Evolutionary conservation across 768 basidiomycete genomes (phyloP), one percentile per base, ranked within the genome.

Genomic region (Panaeolus cyanescens): DNA sequence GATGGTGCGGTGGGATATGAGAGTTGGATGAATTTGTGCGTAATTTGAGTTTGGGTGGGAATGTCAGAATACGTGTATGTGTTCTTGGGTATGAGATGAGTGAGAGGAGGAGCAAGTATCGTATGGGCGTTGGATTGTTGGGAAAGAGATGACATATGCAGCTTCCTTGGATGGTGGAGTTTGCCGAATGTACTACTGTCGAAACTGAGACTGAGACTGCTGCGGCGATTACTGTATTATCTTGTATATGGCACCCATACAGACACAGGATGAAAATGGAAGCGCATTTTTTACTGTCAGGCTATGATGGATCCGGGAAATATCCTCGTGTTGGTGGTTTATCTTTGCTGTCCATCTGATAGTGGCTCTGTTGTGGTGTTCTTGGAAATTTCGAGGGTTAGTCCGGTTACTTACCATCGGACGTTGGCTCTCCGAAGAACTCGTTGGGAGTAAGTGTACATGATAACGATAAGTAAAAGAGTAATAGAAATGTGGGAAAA

Each of bases 401-500:
- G 45, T 25, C 45, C 45, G 45, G 45, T 50, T 50, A 30, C 45
- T 50, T 50, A 50, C 45, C n/a, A 13, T 50, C 45, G 45, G 45
- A 50, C 45, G 30, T 50, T 50, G 8, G 22, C 45, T 28, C 30
- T n/a, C 45, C 45, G 45, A 50, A 50, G 22, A 28, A 4, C 30
- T 50, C 45, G 25, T 28, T 50, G 45, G 19, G 25, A 15, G 45
- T 9, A 8, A 22, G 40, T 22, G 8, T 28, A 25, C 28, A 22
- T 50, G 45, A 13, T 22, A 50, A 25, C n/a, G 25, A 50, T 15
- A 25, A 28, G 30, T 50, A 50, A 50, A n/a, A n/a, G n/a, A n/a
- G n/a, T n/a, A n/a, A n/a, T n/a, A n/a, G n/a, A n/a, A 39, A 42
- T 20, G 39, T 42, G 39, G 19, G 25, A 50, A 50, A 50, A 12